phyloP scores from a whole-genome alignment of 345 rosid genomes.

The Garcia nutans region DNA sequence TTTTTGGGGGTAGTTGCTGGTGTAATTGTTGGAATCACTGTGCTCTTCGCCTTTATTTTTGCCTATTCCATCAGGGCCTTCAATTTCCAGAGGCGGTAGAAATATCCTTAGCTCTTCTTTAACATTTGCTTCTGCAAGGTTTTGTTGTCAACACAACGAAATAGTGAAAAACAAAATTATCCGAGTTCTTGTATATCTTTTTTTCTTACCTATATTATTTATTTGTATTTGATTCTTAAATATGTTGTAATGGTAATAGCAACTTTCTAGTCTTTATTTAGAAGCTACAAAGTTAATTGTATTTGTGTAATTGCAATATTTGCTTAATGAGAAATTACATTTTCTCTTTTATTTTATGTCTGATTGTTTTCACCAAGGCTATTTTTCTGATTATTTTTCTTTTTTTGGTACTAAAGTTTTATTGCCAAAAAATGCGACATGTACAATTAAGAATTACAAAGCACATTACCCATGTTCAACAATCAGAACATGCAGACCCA shows the following conservation, averaged over 20 bases:
- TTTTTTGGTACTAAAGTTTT: no score
- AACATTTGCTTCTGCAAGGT: neutral
- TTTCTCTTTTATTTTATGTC: no score
- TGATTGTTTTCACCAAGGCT: no score
- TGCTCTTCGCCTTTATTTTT: slow-evolving; percentile 15
- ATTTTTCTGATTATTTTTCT: no score
- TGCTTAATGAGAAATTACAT: neutral
- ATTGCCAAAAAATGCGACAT: no score
- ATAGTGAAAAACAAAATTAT: neutral
- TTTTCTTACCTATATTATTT: neutral
- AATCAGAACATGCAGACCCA: no score
- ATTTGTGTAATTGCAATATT: neutral
- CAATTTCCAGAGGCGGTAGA: slow-evolving; percentile 27
- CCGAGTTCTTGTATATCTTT: neutral
- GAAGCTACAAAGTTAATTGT: neutral
- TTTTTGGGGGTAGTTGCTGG: slow-evolving; percentile 18
- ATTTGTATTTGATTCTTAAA: neutral
- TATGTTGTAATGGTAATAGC: neutral
- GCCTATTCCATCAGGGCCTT: slow-evolving; percentile 19
- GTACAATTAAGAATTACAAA: no score
- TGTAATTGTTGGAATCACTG: slow-evolving; percentile 5
- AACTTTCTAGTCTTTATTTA: neutral
- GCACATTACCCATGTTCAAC: no score
- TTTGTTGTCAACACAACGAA: neutral
- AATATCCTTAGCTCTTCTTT: neutral